These are phyloP conservation scores for Cicer yamashitae DNA, from an alignment of 306 rosid species.

Conservation along the genomic window DNA sequence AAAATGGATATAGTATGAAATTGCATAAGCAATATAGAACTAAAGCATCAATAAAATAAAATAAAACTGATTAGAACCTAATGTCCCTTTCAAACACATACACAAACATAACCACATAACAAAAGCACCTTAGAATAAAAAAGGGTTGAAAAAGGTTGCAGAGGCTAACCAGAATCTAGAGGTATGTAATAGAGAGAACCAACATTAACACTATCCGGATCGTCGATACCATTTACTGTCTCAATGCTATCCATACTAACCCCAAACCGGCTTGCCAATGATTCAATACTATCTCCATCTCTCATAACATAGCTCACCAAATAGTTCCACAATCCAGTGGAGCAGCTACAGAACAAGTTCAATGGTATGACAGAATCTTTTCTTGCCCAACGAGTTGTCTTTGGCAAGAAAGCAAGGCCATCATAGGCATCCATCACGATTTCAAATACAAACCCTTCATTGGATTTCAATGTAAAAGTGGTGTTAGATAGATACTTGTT, in stretches of 20 bases:
- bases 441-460: slow-evolving; percentile 62
- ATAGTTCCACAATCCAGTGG: slow-evolving; percentile 91
- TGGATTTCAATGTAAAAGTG: slow-evolving; percentile 78
- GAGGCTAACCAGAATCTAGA: slow-evolving; percentile 75
- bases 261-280: slow-evolving; percentile 89
- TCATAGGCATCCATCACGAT: slow-evolving; percentile 72
- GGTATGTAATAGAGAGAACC: slow-evolving; percentile 85
- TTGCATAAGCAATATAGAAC: slow-evolving; percentile 6
- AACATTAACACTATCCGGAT: slow-evolving; percentile 76
- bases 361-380: slow-evolving; percentile 71
- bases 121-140: not conserved
- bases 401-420: slow-evolving; percentile 69
- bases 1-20: not conserved
- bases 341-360: slow-evolving; percentile 85
- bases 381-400: slow-evolving; percentile 59
- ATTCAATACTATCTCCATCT: slow-evolving; percentile 77
- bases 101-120: slow-evolving; percentile 8
- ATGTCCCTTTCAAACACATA: not conserved
- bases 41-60: not conserved
- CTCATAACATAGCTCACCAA: slow-evolving; percentile 82
- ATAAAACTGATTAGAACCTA: not conserved
- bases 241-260: slow-evolving; percentile 95
- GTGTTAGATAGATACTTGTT: slow-evolving; percentile 70
- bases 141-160: slow-evolving; percentile 29
- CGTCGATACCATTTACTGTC: slow-evolving; percentile 67